Conservation (phyloP, 495 filamentous ascomycete species). For the Podospora pseudocomata region DNA sequence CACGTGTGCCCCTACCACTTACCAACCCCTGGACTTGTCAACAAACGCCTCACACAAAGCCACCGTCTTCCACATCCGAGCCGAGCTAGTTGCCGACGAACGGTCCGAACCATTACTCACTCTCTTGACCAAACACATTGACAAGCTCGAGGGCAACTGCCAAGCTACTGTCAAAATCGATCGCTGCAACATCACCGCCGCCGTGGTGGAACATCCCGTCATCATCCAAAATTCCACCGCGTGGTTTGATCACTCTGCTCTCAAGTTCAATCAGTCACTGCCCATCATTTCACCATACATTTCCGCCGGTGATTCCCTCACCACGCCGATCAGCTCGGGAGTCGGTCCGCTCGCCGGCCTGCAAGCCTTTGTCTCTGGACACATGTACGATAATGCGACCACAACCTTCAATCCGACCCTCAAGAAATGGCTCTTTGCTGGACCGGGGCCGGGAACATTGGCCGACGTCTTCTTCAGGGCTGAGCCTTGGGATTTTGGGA, state of each 20-base stretch:
- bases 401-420: not conserved
- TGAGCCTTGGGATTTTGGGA: not conserved
- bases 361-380: not conserved
- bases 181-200: constrained; percentile 14
- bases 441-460: not conserved
- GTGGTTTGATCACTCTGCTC: not conserved
- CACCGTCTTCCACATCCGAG: constrained; percentile 16
- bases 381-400: not conserved
- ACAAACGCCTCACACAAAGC: constrained; percentile 3
- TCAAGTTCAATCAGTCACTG: not conserved
- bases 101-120: constrained; percentile 2
- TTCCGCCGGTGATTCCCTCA: not conserved
- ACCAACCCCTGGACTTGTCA: not conserved
- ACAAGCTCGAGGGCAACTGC: constrained; percentile 11
- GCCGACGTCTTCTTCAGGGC: constrained; percentile 1
- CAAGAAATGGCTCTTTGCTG: not conserved
- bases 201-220: constrained; percentile 18
- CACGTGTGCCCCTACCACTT: constrained; percentile 5
- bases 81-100: not conserved
- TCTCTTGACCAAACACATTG: constrained; percentile 1
- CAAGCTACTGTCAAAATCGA: constrained; percentile 10
- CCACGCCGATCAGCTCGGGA: not conserved
- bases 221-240: constrained; percentile 16
- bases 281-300: not conserved
- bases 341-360: constrained; percentile 1